These are phyloP conservation scores for Halophytophthora batemanensis DNA, from an alignment of 352 stramenopile species.

Conservation along the genomic window DNA sequence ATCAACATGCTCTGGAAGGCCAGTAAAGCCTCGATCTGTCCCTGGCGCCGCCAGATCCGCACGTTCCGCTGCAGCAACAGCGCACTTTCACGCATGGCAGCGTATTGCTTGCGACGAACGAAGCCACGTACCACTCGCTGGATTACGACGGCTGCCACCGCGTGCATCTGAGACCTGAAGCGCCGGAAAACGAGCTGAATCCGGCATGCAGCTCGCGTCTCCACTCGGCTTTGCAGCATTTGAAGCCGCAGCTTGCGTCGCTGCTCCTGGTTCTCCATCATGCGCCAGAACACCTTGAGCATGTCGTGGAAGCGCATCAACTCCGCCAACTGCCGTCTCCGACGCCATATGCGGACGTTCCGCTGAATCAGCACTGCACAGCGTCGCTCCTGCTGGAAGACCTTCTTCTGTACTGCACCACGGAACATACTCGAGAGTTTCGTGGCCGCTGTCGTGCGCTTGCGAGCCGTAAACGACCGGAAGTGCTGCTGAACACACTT, in stretches of 20 bases:
- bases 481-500: constrained; percentile 21
- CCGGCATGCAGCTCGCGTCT: constrained; percentile 14
- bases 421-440: constrained; percentile 32
- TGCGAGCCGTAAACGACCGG: constrained; percentile 20
- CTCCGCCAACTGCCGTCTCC: constrained; percentile 24
- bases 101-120: constrained; percentile 16
- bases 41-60: constrained; percentile 34
- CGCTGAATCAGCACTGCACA: constrained; percentile 30
- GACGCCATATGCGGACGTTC: constrained; percentile 40
- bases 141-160: constrained; percentile 28
- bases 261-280: constrained; percentile 24
- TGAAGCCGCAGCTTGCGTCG: constrained; percentile 11
- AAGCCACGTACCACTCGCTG: constrained; percentile 25
- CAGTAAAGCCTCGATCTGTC: constrained; percentile 28
- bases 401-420: constrained; percentile 14
- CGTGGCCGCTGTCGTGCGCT: constrained; percentile 22
- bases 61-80: constrained; percentile 36
- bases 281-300: constrained; percentile 33
- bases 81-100: constrained; percentile 8
- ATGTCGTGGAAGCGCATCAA: constrained; percentile 36
- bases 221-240: constrained; percentile 16
- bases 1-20: constrained; percentile 31
- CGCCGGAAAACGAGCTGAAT: constrained; percentile 19
- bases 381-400: constrained; percentile 21
- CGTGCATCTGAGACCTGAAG: constrained; percentile 19